phyloP scores from a whole-genome alignment of 495 filamentous ascomycete species.

The Oleoguttula mirabilis region DNA sequence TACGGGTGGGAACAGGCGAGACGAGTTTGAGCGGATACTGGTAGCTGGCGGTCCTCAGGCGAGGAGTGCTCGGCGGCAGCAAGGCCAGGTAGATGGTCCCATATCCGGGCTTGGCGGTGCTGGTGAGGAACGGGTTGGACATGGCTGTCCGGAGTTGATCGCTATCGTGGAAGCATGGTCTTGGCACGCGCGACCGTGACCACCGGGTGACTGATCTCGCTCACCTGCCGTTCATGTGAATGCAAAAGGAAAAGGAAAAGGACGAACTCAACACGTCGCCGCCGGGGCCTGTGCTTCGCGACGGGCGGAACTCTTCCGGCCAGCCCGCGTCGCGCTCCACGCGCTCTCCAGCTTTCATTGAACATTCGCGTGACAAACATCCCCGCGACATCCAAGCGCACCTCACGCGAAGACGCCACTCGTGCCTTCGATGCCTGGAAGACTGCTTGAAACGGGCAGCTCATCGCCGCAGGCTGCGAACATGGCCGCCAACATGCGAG shows the following conservation, averaged over 20 bases:
- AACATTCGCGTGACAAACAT: too few relatives aligned
- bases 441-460: constrained; percentile 3
- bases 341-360: too few relatives aligned
- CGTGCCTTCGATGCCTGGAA: constrained; percentile 12
- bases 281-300: too few relatives aligned
- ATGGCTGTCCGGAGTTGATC: constrained; percentile 11
- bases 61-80: constrained; percentile 57
- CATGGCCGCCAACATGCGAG: constrained; percentile 8
- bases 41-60: constrained; percentile 64
- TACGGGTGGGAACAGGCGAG: constrained; percentile 37
- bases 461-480: constrained; percentile 2
- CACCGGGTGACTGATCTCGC: too few relatives aligned
- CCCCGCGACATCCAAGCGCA: too few relatives aligned
- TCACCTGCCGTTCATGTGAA: too few relatives aligned
- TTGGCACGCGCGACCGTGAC: too few relatives aligned
- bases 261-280: too few relatives aligned
- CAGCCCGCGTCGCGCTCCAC: too few relatives aligned
- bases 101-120: constrained; percentile 59
- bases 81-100: constrained; percentile 64
- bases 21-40: constrained; percentile 94
- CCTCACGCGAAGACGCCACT: too few relatives aligned
- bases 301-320: too few relatives aligned
- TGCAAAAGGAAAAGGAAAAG: too few relatives aligned
- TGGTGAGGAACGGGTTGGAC: constrained; percentile 53
- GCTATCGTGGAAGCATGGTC: constrained; percentile 17